Percentiles rank a stretch among this genome's conserved stretches.
phyloP scores from a whole-genome alignment of 345 rosid species.

The Clausena lansium region DNA sequence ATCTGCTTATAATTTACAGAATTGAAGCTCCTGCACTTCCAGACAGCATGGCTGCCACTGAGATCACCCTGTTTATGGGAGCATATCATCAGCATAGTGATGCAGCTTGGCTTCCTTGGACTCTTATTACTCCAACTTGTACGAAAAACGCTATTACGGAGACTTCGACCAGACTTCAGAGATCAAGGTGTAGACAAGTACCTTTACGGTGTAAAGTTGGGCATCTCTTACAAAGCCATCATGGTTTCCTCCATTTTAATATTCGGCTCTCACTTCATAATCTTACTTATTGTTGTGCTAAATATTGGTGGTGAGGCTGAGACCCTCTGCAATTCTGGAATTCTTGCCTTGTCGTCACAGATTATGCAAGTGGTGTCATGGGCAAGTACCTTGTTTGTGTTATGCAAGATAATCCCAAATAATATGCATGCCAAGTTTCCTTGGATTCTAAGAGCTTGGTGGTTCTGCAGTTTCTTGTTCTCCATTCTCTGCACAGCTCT shows the following conservation, averaged over 20 bases:
- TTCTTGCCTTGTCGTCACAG: slow-evolving; percentile 47
- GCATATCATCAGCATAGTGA: slow-evolving; percentile 42
- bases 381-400: slow-evolving; percentile 35
- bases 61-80: slow-evolving; percentile 56
- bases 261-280: slow-evolving; percentile 44
- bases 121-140: slow-evolving; percentile 34
- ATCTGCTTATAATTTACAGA: slow-evolving; percentile 30
- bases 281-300: slow-evolving; percentile 37
- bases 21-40: slow-evolving; percentile 21
- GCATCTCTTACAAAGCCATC: slow-evolving; percentile 43
- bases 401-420: slow-evolving; percentile 32
- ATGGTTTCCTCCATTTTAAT: slow-evolving; percentile 40
- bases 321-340: slow-evolving; percentile 39
- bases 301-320: slow-evolving; percentile 19
- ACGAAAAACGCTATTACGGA: slow-evolving; percentile 27
- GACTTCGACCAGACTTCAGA: slow-evolving; percentile 22
- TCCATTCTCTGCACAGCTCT: slow-evolving; percentile 34
- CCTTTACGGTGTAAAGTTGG: slow-evolving; percentile 26
- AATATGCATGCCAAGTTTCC: slow-evolving; percentile 44
- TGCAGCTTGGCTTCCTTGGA: slow-evolving; percentile 52
- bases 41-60: slow-evolving; percentile 36
- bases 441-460: slow-evolving; percentile 76
- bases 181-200: slow-evolving; percentile 33
- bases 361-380: slow-evolving; percentile 46
- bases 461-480: slow-evolving; percentile 71